These are phyloP conservation scores for Bolboschoenus planiculmis DNA, from an alignment of 176 grass and related monocot species.

Conservation along the genomic window DNA sequence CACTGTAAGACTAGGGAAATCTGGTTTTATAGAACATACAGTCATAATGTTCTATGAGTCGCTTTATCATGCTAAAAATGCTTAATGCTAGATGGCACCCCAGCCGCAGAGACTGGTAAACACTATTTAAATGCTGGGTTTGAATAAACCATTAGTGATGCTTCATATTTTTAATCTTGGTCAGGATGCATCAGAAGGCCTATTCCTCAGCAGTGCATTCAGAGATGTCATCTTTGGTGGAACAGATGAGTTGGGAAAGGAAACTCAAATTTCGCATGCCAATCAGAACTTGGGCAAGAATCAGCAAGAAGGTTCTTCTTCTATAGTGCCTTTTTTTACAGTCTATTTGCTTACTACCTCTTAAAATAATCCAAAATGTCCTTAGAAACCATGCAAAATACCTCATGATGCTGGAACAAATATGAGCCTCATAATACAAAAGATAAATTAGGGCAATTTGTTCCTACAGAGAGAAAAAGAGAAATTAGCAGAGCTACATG, in stretches of 20 bases:
- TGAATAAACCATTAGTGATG: neutral
- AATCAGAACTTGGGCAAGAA: slow-evolving; percentile 48
- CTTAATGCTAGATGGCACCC: neutral
- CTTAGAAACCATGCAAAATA: neutral
- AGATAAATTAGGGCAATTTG: neutral
- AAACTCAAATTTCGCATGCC: slow-evolving; percentile 21
- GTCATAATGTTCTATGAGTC: neutral
- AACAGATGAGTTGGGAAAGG: slow-evolving; percentile 37
- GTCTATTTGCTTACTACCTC: neutral
- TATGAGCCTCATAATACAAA: too few relatives aligned
- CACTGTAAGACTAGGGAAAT: neutral
- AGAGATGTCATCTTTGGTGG: slow-evolving; percentile 66
- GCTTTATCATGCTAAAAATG: neutral
- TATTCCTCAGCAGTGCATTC: slow-evolving; percentile 84
- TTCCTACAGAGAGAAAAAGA: neutral
- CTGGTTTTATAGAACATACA: neutral
- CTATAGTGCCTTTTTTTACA: neutral
- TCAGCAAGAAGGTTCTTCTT: slow-evolving; percentile 32
- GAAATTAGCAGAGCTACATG: neutral
- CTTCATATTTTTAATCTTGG: slow-evolving; percentile 10
- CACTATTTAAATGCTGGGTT: neutral
- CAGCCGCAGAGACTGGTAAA: neutral
- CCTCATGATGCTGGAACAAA: neutral
- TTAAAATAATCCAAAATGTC: neutral
- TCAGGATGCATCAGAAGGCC: slow-evolving; percentile 86